phyloP scores from a whole-genome alignment of 2,329 filamentous ascomycete genomes.

The Talaromyces sp. region DNA sequence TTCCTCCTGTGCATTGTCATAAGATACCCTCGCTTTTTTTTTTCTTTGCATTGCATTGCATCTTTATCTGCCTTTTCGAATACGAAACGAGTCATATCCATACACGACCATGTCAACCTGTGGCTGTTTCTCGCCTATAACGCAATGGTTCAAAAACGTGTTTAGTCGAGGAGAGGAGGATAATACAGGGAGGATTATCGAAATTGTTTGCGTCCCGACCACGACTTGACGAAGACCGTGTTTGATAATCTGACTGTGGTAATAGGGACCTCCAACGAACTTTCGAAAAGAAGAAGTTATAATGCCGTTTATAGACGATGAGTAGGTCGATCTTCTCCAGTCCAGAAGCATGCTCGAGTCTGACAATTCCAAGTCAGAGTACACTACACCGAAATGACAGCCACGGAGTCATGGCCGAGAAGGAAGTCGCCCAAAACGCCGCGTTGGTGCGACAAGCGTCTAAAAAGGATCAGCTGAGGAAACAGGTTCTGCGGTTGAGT shows the following conservation, averaged over 20 bases:
- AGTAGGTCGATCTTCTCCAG: slow-evolving; percentile 26
- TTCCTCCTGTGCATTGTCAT: background rate
- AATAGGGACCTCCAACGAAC: slow-evolving; percentile 43
- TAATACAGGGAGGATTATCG: slow-evolving; percentile 29
- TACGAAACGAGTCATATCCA: background rate
- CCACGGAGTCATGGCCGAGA: slow-evolving; percentile 31
- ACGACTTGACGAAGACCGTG: background rate
- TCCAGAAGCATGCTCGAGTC: slow-evolving; percentile 24
- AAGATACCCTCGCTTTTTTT: slow-evolving; percentile 13
- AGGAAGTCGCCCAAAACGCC: slow-evolving; percentile 29
- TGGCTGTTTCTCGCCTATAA: slow-evolving; percentile 39
- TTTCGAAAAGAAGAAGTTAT: slow-evolving; percentile 45
- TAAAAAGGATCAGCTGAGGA: slow-evolving; percentile 26
- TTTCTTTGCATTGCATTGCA: background rate
- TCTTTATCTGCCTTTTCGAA: background rate
- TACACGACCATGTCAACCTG: slow-evolving; percentile 10
- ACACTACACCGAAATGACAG: slow-evolving; percentile 37
- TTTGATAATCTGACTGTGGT: background rate
- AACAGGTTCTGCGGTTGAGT: slow-evolving; percentile 4
- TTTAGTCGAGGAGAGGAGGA: slow-evolving; percentile 30
- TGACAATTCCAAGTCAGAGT: slow-evolving; percentile 28
- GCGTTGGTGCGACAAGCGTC: slow-evolving; percentile 29
- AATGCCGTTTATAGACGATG: slow-evolving; percentile 40
- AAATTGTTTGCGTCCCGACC: slow-evolving; percentile 32
- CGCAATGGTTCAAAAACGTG: slow-evolving; percentile 35